phyloP scores from a whole-genome alignment of 1,284 basidiomycete genomes.

The Trametes sp. region DNA sequence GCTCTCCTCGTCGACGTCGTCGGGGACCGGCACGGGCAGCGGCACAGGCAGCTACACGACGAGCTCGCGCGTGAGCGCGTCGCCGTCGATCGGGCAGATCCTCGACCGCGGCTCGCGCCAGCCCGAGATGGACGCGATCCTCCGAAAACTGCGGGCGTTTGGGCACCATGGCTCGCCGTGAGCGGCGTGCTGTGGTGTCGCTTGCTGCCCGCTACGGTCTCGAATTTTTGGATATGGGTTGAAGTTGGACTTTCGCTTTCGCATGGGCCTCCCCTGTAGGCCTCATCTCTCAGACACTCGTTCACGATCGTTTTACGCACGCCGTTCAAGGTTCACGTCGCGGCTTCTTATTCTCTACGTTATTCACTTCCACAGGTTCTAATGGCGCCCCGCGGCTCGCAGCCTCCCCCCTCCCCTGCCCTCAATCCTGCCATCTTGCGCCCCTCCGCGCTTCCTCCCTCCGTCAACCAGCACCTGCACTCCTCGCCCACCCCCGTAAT shows the following conservation, averaged over 20 bases:
- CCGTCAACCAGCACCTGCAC: neutral
- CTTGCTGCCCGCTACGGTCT: neutral
- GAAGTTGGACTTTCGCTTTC: neutral
- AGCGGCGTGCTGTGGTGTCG: neutral
- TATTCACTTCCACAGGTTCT: slow-evolving; percentile 10
- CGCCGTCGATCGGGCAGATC: slow-evolving; percentile 45
- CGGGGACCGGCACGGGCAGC: slow-evolving; percentile 17
- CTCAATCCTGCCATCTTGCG: too few relatives aligned
- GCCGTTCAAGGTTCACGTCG: slow-evolving; percentile 10
- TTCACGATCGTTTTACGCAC: slow-evolving; percentile 17
- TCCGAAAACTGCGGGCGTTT: slow-evolving; percentile 37
- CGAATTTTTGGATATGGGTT: neutral
- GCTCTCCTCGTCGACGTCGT: slow-evolving; percentile 34
- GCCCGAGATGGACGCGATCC: slow-evolving; percentile 38
- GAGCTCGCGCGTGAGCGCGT: slow-evolving; percentile 32
- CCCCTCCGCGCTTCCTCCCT: neutral
- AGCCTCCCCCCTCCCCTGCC: neutral
- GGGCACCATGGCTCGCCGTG: slow-evolving; percentile 23
- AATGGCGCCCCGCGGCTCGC: slow-evolving; percentile 10
- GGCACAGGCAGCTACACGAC: slow-evolving; percentile 26
- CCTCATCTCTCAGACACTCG: slow-evolving; percentile 13
- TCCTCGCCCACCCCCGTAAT: neutral
- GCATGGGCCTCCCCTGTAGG: neutral
- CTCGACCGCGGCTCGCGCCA: slow-evolving; percentile 34
- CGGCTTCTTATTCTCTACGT: slow-evolving; percentile 9